Percentiles rank a stretch among this genome's conserved stretches.
Conservation (phyloP, 495 filamentous ascomycete species). For the Amniculicola lignicola region DNA sequence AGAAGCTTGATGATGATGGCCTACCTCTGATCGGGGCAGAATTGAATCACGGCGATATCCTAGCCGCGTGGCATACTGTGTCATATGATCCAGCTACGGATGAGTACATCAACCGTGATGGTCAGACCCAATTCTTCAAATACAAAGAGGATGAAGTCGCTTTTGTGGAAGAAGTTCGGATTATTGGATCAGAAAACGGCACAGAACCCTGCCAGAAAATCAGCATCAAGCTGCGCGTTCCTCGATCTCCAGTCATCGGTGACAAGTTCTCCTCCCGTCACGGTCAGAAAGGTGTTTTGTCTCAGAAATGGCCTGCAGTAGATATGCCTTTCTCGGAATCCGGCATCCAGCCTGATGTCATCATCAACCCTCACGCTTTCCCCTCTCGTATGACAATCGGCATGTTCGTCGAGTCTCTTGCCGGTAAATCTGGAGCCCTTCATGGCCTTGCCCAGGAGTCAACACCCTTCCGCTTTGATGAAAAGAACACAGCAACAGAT, state of each 20-base stretch:
- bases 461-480: slow-evolving; percentile 91
- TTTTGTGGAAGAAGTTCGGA: slow-evolving; percentile 87
- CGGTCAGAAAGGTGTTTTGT: slow-evolving; percentile 95
- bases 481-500: slow-evolving; percentile 85
- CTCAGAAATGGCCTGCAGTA: slow-evolving; percentile 89
- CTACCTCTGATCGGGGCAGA: slow-evolving; percentile 72
- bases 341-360: slow-evolving; percentile 93
- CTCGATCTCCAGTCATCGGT: slow-evolving; percentile 86
- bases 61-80: slow-evolving; percentile 89
- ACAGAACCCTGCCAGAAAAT: slow-evolving; percentile 78
- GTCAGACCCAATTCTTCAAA: slow-evolving; percentile 74
- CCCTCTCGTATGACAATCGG: slow-evolving; percentile 99
- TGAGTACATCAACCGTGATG: slow-evolving; percentile 66
- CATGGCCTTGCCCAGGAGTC: slow-evolving; percentile 93
- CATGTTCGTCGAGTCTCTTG: slow-evolving; percentile 97
- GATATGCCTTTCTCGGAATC: slow-evolving; percentile 98
- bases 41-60: slow-evolving; percentile 73
- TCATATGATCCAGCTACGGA: slow-evolving; percentile 63
- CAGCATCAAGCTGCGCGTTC: slow-evolving; percentile 88
- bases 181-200: slow-evolving; percentile 79
- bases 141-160: slow-evolving; percentile 88
- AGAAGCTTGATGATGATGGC: slow-evolving; percentile 78
- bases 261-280: slow-evolving; percentile 99
- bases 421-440: slow-evolving; percentile 88
- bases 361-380: slow-evolving; percentile 99